Evolutionary conservation across 371 early-diverging fungal species (phyloP).

Genomic region (Haplosporangium sp.): DNA sequence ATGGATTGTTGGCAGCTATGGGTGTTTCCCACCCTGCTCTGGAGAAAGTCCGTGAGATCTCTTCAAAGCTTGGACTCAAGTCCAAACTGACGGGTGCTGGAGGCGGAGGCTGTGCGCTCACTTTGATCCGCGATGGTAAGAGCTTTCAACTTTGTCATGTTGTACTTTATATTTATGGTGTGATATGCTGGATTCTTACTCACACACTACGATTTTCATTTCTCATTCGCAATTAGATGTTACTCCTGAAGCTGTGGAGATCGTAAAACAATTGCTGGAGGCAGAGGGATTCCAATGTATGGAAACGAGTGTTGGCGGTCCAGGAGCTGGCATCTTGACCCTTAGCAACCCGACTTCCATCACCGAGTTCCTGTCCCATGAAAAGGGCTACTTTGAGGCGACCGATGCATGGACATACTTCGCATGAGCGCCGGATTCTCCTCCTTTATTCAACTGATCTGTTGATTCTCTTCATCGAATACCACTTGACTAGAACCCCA

Average conservation of each 20-base stretch:
- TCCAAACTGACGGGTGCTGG: conserved; percentile 98
- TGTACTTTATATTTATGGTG: not conserved
- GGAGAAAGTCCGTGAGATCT: conserved; percentile 80
- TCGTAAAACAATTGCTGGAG: conserved; percentile 59
- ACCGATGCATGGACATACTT: conserved; percentile 37
- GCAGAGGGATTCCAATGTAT: conserved; percentile 76
- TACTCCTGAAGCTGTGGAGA: conserved; percentile 49
- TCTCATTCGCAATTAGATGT: conserved; percentile 22
- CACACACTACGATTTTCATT: not conserved
- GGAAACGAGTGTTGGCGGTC: conserved; percentile 80
- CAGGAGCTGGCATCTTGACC: conserved; percentile 66
- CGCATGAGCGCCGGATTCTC: conserved; percentile 11
- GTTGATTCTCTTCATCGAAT: too few species aligned
- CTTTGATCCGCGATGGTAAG: conserved; percentile 79
- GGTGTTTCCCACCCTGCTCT: conserved; percentile 89
- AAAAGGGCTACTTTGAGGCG: conserved; percentile 24
- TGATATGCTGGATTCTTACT: not conserved
- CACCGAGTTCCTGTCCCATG: conserved; percentile 32
- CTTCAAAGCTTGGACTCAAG: conserved; percentile 68
- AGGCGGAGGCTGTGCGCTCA: conserved; percentile 96
- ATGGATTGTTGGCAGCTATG: conserved; percentile 76
- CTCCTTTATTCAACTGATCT: too few species aligned
- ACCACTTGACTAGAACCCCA: too few species aligned
- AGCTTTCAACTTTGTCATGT: not conserved
- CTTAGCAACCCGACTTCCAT: conserved; percentile 29